phyloP scores from a whole-genome alignment of 2,329 filamentous ascomycete species.

The Claviceps digitariae region DNA sequence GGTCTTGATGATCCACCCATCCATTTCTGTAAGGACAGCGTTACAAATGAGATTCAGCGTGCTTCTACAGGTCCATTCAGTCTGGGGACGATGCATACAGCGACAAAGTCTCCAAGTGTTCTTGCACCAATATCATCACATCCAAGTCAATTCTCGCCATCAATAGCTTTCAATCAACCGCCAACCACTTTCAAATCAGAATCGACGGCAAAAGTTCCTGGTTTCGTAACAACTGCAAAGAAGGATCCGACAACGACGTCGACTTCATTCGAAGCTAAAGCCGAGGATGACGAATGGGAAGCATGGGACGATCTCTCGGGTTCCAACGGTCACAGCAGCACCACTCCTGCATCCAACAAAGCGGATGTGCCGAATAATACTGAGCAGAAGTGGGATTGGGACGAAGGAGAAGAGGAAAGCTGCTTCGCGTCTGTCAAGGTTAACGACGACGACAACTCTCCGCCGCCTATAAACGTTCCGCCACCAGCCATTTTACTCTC shows the following conservation, averaged over 20 bases:
- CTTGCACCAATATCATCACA: slow-evolving; percentile 38
- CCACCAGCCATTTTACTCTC: slow-evolving; percentile 75
- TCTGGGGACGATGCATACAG: slow-evolving; percentile 18
- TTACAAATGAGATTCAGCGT: not conserved
- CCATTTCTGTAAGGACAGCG: not conserved
- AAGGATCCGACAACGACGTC: slow-evolving; percentile 4
- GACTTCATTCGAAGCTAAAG: slow-evolving; percentile 4
- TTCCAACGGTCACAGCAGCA: slow-evolving; percentile 8
- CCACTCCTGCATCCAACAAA: slow-evolving; percentile 7
- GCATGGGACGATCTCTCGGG: slow-evolving; percentile 33
- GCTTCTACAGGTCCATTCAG: slow-evolving; percentile 10
- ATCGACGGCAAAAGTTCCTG: not conserved
- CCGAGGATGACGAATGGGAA: slow-evolving; percentile 20
- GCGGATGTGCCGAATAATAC: slow-evolving; percentile 13
- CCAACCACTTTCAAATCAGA: slow-evolving; percentile 12
- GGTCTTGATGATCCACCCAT: slow-evolving; percentile 21
- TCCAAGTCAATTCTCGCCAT: slow-evolving; percentile 39
- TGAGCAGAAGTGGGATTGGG: slow-evolving; percentile 35
- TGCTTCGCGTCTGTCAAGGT: slow-evolving; percentile 11
- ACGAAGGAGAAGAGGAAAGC: slow-evolving; percentile 22
- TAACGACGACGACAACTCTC: slow-evolving; percentile 23
- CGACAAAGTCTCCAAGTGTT: slow-evolving; percentile 27
- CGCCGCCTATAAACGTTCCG: slow-evolving; percentile 73
- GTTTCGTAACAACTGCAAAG: not conserved
- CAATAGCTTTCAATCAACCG: slow-evolving; percentile 33